Percentiles rank a stretch among this genome's conserved stretches.
Conservation (phyloP, 2,329 filamentous ascomycete species). For the Teratosphaeriaceae sp. region DNA sequence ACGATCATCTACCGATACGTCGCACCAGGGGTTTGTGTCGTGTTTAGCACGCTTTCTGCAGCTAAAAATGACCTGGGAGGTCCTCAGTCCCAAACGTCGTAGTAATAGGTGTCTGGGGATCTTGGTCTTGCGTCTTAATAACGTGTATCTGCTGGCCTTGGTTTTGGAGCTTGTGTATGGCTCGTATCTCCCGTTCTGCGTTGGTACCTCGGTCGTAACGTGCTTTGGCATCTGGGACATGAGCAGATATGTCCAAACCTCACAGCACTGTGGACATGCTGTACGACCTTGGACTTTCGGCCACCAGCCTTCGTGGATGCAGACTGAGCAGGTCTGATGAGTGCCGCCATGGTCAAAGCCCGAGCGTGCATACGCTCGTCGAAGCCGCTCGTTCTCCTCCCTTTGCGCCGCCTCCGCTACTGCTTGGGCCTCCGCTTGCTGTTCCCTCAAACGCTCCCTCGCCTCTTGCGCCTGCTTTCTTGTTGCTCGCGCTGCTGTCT, state of each 20-base stretch:
- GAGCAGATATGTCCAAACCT: conserved; percentile 2
- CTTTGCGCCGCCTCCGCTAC: background rate
- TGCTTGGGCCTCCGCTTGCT: background rate
- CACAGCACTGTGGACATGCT: conserved; percentile 1
- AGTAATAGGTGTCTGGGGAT: background rate
- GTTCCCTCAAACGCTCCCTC: background rate
- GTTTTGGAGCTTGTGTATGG: background rate
- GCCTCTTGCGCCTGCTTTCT: background rate
- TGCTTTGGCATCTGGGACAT: conserved; percentile 1
- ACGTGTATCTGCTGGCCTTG: background rate
- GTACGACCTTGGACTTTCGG: conserved; percentile 1
- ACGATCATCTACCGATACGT: background rate
- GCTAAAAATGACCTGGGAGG: background rate
- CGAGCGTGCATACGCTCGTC: background rate
- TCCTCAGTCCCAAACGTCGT: background rate
- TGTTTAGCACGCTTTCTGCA: background rate
- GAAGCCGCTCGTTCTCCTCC: background rate
- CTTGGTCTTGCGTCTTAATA: background rate
- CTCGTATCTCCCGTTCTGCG: background rate
- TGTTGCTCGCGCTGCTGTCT: conserved; percentile 1
- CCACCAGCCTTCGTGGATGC: conserved; percentile 1
- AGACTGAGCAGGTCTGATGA: conserved; percentile 1
- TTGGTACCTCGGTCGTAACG: background rate
- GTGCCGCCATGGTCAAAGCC: background rate
- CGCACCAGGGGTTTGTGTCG: too few species aligned